Conservation (phyloP, 2,329 filamentous ascomycete genomes). For the Dactylellina haptotyla region DNA sequence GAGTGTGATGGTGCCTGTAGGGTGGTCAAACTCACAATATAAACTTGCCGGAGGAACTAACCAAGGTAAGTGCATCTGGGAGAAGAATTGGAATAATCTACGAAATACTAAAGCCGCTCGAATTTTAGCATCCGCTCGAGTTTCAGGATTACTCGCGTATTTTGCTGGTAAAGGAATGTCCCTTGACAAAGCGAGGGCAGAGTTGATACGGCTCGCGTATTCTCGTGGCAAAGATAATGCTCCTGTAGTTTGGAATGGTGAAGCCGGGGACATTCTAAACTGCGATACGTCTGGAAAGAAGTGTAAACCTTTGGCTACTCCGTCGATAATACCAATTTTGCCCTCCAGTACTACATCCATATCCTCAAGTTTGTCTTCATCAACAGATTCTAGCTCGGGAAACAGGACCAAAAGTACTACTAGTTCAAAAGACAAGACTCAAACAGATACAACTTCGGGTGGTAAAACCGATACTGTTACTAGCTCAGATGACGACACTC, state of each 20-base stretch:
- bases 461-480: too few relatives aligned
- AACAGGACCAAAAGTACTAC: too few relatives aligned
- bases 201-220: slow-evolving; percentile 14
- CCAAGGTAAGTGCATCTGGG: too few relatives aligned
- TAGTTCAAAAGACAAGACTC: too few relatives aligned
- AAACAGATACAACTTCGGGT: too few relatives aligned
- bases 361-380: too few relatives aligned
- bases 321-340: too few relatives aligned
- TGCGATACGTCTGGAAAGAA: background rate
- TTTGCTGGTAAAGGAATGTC: slow-evolving; percentile 32
- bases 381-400: too few relatives aligned
- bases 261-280: background rate
- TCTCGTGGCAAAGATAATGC: background rate
- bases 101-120: background rate
- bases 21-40: slow-evolving; percentile 20
- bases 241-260: slow-evolving; percentile 38
- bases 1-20: slow-evolving; percentile 13
- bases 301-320: too few relatives aligned
- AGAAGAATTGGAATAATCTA: background rate
- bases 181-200: background rate
- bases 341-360: too few relatives aligned
- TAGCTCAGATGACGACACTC: too few relatives aligned
- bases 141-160: slow-evolving; percentile 37
- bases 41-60: slow-evolving; percentile 1
- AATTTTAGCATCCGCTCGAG: slow-evolving; percentile 14